Percentiles rank a stretch among this genome's conserved stretches.
Evolutionary conservation across 768 basidiomycete genomes (phyloP).

Genomic region (Russula abietina): DNA sequence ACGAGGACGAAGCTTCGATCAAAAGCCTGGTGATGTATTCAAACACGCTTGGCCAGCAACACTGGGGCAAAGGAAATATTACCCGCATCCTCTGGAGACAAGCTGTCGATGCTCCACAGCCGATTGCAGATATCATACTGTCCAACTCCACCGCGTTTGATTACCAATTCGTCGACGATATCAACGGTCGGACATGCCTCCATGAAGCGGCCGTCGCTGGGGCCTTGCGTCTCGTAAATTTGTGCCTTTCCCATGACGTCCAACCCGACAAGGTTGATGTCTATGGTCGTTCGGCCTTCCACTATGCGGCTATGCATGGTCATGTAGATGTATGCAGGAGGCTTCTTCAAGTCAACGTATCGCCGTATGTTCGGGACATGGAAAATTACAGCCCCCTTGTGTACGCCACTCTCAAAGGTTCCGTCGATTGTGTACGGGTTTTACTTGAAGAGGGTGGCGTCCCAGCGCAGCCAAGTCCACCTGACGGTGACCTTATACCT

Average conservation of each 20-base stretch:
- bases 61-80: constrained; percentile 58
- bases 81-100: constrained; percentile 95
- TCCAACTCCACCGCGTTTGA: constrained; percentile 69
- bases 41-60: constrained; percentile 55
- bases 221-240: constrained; percentile 61
- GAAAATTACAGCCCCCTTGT: constrained; percentile 94
- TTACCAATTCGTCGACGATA: constrained; percentile 90
- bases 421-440: constrained; percentile 75
- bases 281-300: constrained; percentile 89
- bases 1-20: constrained; percentile 53
- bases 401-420: constrained; percentile 86
- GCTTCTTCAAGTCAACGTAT: constrained; percentile 63
- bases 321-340: constrained; percentile 68
- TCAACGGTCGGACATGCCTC: constrained; percentile 90
- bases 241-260: constrained; percentile 73
- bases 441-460: constrained; percentile 70
- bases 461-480: constrained; percentile 49
- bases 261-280: constrained; percentile 72
- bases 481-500: constrained; percentile 70
- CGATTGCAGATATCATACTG: constrained; percentile 70
- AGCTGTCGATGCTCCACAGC: constrained; percentile 69
- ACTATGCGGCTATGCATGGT: constrained; percentile 95
- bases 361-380: constrained; percentile 70
- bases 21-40: constrained; percentile 67
- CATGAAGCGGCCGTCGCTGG: constrained; percentile 93